These are phyloP conservation scores for Exophiala sideris DNA, from an alignment of 2,329 filamentous ascomycete species.

Conservation along the genomic window DNA sequence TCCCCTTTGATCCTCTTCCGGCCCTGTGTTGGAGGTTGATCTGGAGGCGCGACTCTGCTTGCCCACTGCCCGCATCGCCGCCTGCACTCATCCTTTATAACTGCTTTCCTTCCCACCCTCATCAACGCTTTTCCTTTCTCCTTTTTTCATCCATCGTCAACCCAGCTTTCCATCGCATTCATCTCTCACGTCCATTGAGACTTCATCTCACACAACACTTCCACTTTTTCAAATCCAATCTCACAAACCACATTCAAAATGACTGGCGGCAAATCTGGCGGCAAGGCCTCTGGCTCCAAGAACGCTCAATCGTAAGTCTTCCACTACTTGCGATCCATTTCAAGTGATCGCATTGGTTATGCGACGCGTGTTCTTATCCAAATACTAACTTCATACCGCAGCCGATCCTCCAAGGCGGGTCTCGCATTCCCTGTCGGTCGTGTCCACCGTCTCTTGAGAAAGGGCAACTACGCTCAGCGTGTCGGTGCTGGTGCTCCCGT, in stretches of 20 bases:
- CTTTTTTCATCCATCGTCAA: conserved; percentile 32
- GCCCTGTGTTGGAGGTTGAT: conserved; percentile 44
- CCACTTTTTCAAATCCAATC: conserved; percentile 38
- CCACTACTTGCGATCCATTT: not conserved
- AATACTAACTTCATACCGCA: conserved; percentile 38
- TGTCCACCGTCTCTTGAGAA: conserved; percentile 98
- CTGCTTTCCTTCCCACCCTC: conserved; percentile 35
- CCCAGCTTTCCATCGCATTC: conserved; percentile 28
- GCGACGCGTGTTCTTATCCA: not conserved
- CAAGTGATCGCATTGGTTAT: conserved; percentile 35
- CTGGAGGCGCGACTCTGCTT: conserved; percentile 36
- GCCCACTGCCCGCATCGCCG: conserved; percentile 41
- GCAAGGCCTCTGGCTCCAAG: conserved; percentile 99
- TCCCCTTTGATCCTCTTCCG: conserved; percentile 2
- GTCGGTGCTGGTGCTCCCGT: conserved; percentile 97
- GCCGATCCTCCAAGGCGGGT: conserved; percentile 98
- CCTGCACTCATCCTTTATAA: conserved; percentile 44
- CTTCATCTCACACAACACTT: conserved; percentile 32
- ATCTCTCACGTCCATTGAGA: conserved; percentile 28
- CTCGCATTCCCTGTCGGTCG: conserved; percentile 98
- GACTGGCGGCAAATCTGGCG: conserved; percentile 99
- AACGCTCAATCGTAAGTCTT: conserved; percentile 93
- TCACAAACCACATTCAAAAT: conserved; percentile 71
- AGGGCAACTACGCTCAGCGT: conserved; percentile 99
- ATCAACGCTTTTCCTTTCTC: conserved; percentile 31